Evolutionary conservation across 2,329 filamentous ascomycete genomes (phyloP), one percentile per base, ranked within the genome.

Genomic region (Hirsutella thompsonii): DNA sequence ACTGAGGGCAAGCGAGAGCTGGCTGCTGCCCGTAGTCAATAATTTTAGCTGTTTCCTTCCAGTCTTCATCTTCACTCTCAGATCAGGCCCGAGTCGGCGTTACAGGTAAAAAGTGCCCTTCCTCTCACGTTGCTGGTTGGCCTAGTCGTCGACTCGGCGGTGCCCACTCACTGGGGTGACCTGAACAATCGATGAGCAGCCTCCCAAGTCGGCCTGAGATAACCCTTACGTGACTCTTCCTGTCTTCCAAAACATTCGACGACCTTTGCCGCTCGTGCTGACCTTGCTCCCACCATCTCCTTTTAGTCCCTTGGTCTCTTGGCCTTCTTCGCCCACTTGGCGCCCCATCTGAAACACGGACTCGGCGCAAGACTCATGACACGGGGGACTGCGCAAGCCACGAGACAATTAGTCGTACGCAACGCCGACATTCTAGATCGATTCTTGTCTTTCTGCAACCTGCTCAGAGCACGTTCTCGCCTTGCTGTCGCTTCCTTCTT

Each of bases 281-380:
- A 41, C 44, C 38, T 41, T 41, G 42, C 39, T 43, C 42, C 44
- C 16, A 23, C 37, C 44, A 49, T 45, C 44, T 38, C 47, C 44
- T 47, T 50, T 48, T 46, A 42, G 38, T 26, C 16, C 14, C 23
- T n/a, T 1, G 21, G n/a, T 19, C 33, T 18, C 23, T 13, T 36
- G 14, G 30, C 33, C 34, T 9, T 38, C 46, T 29, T 21, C 38
- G 19, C n/a, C 23, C 28, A 32, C 44, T 36, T 52, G 46, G 46
- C 43, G 50, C 49, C 45, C 41, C 9, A 44, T 42, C 51, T 55
- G 52, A 54, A 55, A 55, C 52, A 44, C 43, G 42, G 37, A 32
- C 45, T 49, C 42, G 44, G 43, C 41, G 46, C 37, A 37, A 44
- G 33, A 46, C 35, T 38, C 29, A 38, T 43, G 30, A 33, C 34